Evolutionary conservation across 441 rosid species (phyloP).

Genomic region (Corymbia citriodora): DNA sequence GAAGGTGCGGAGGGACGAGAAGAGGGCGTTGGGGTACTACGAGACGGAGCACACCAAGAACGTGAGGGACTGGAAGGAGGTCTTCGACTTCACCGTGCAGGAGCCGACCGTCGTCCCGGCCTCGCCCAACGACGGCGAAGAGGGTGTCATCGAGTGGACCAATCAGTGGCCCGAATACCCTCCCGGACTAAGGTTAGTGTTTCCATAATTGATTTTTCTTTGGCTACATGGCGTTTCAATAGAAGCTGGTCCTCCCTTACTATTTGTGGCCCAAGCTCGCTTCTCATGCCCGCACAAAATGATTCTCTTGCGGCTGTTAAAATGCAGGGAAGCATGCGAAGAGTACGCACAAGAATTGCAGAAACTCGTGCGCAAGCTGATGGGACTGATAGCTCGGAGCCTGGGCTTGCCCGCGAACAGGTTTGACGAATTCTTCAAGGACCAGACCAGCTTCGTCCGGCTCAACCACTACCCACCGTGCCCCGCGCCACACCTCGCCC

Average conservation of each 20-base stretch:
- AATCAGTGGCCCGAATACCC: slow-evolving; percentile 57
- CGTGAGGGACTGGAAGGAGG: slow-evolving; percentile 83
- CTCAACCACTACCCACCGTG: slow-evolving; percentile 58
- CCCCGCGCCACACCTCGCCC: slow-evolving; percentile 44
- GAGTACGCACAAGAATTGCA: slow-evolving; percentile 52
- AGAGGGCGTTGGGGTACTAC: slow-evolving; percentile 50
- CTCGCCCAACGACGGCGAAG: slow-evolving; percentile 30
- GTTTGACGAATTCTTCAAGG: slow-evolving; percentile 28
- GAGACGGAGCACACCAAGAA: slow-evolving; percentile 80
- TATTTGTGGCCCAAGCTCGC: not conserved
- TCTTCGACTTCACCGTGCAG: slow-evolving; percentile 42
- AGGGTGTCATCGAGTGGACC: slow-evolving; percentile 29
- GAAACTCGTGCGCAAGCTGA: slow-evolving; percentile 41
- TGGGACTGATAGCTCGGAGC: slow-evolving; percentile 61
- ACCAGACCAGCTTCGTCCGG: slow-evolving; percentile 38
- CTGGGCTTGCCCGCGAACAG: slow-evolving; percentile 48
- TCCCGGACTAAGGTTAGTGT: slow-evolving; percentile 27
- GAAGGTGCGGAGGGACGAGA: slow-evolving; percentile 58
- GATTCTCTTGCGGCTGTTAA: not conserved
- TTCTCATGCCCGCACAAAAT: not conserved
- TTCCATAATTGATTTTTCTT: not conserved
- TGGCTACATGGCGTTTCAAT: not conserved
- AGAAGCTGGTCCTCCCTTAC: not conserved
- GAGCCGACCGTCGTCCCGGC: slow-evolving; percentile 44
- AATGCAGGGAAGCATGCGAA: slow-evolving; percentile 46